Evolutionary conservation across 257 asterid genomes (phyloP).

Genomic region (Salvia splendens): DNA sequence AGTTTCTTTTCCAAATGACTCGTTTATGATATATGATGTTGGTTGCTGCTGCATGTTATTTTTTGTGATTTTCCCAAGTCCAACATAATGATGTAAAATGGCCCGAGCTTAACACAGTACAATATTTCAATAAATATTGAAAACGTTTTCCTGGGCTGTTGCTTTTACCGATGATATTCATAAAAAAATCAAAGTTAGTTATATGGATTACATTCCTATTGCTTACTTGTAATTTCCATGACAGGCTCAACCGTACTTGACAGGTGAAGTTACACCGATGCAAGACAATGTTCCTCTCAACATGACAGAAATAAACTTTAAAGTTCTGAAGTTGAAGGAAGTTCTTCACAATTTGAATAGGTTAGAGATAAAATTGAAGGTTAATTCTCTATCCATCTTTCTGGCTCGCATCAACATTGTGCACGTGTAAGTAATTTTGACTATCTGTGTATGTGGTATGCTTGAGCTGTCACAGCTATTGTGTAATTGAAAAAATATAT

Average conservation of each 20-base stretch:
- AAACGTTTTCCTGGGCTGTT: neutral
- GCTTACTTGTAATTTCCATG: constrained; percentile 32
- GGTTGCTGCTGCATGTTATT: constrained; percentile 5
- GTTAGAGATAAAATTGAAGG: constrained; percentile 90
- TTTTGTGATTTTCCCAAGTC: neutral
- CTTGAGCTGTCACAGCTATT: neutral
- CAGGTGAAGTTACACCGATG: constrained; percentile 58
- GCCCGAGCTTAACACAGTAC: constrained; percentile 20
- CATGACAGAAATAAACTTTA: constrained; percentile 44
- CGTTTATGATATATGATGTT: constrained; percentile 3
- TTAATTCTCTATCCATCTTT: constrained; percentile 38
- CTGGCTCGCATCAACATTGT: neutral
- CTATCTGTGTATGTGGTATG: neutral
- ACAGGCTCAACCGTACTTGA: constrained; percentile 77
- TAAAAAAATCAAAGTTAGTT: neutral
- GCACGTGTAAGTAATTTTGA: neutral
- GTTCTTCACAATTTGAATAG: constrained; percentile 63
- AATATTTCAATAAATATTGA: neutral
- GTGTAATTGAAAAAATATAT: neutral
- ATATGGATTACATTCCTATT: constrained; percentile 14
- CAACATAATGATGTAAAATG: constrained; percentile 6
- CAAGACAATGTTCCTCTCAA: constrained; percentile 47
- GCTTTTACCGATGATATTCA: constrained; percentile 15
- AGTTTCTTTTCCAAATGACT: neutral
- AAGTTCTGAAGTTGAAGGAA: constrained; percentile 58